phyloP scores from a whole-genome alignment of 1,284 basidiomycete species.

The Xanthoconium separans region DNA sequence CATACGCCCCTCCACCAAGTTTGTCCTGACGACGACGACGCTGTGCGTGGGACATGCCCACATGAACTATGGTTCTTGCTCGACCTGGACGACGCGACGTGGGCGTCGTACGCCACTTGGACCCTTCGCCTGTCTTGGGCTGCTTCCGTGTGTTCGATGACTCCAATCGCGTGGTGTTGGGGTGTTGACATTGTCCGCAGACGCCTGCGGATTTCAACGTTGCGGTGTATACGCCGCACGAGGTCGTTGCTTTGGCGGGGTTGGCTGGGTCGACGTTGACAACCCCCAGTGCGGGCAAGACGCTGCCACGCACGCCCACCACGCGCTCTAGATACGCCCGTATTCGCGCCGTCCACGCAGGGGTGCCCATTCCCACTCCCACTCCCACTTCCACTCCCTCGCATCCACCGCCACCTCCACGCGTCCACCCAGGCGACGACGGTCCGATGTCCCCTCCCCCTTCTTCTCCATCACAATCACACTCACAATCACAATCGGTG shows the following conservation, averaged over 20 bases:
- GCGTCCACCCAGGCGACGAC: constrained; percentile 22
- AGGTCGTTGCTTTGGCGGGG: constrained; percentile 14
- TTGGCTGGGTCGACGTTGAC: background rate
- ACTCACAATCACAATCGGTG: background rate
- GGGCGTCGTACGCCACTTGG: constrained; percentile 49
- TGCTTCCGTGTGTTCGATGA: constrained; percentile 49
- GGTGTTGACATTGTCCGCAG: background rate
- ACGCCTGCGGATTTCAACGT: constrained; percentile 46
- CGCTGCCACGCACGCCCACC: constrained; percentile 4
- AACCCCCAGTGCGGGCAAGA: background rate
- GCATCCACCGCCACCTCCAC: constrained; percentile 24
- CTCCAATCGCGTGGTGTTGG: background rate
- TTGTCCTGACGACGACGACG: constrained; percentile 27
- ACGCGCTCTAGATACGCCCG: constrained; percentile 53
- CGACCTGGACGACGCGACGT: constrained; percentile 46
- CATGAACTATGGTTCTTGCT: constrained; percentile 59
- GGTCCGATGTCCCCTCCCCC: no score
- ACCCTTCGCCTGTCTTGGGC: constrained; percentile 66
- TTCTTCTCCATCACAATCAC: no score
- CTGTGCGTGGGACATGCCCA: constrained; percentile 34
- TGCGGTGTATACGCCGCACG: constrained; percentile 36
- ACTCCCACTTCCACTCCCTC: no score
- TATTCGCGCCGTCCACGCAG: constrained; percentile 50
- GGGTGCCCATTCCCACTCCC: constrained; percentile 31
- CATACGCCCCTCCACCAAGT: constrained; percentile 37